These are phyloP conservation scores for Carallia pectinifolia DNA, from an alignment of 345 rosid genomes.

Conservation along the genomic window DNA sequence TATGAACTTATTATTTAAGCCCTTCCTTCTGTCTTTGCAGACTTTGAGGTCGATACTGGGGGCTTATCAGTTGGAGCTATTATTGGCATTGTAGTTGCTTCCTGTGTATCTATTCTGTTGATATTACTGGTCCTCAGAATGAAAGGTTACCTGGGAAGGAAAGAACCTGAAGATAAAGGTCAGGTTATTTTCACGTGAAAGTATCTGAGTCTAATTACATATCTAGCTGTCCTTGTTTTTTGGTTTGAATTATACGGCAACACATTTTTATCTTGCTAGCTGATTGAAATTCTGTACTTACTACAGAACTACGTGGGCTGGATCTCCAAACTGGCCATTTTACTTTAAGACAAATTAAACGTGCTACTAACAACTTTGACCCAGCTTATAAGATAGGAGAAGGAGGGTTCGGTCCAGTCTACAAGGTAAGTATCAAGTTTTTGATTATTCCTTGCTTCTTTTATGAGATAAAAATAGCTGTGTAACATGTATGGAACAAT, in stretches of 20 bases:
- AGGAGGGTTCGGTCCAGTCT: conserved; percentile 94
- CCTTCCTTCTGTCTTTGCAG: conserved; percentile 29
- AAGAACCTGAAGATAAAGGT: conserved; percentile 59
- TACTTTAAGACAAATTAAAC: conserved; percentile 67
- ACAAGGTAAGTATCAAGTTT: conserved; percentile 48
- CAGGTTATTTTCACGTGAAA: conserved; percentile 2
- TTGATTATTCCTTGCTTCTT: neutral
- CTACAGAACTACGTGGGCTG: conserved; percentile 53
- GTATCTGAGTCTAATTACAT: neutral
- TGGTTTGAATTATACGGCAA: neutral
- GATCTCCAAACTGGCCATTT: conserved; percentile 77
- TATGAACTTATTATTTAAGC: neutral
- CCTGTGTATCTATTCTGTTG: conserved; percentile 39
- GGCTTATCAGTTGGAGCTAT: conserved; percentile 64
- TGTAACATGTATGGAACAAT: neutral
- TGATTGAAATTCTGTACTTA: conserved; percentile 3
- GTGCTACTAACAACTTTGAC: conserved; percentile 69
- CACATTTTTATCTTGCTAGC: neutral
- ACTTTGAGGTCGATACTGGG: conserved; percentile 55
- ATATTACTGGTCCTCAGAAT: conserved; percentile 42
- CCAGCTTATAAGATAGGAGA: conserved; percentile 77
- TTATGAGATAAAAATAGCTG: neutral
- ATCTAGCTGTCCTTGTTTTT: too few relatives aligned
- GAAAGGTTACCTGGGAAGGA: conserved; percentile 57
- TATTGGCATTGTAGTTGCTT: conserved; percentile 59